A percentile compares a stretch with the other conserved stretches of the same genome.
phyloP scores from a whole-genome alignment of 1,284 basidiomycete species.

The Trichosporon asahii region DNA sequence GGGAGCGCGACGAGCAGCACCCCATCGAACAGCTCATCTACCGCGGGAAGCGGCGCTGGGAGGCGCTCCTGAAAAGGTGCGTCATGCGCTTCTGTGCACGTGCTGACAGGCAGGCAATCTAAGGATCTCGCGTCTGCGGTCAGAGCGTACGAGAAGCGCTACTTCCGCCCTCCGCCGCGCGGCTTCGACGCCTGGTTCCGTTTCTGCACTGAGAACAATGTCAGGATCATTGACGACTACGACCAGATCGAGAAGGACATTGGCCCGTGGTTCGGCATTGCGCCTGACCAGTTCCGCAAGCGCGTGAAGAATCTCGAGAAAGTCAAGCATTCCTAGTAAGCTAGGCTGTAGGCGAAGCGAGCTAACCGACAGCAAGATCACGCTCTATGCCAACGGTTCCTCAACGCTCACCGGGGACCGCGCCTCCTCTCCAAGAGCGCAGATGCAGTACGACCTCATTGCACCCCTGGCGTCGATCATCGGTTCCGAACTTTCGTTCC shows the following conservation, averaged over 20 bases:
- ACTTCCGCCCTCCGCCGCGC: conserved; percentile 51
- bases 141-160: conserved; percentile 49
- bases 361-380: conserved; percentile 28
- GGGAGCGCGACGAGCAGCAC: conserved; percentile 31
- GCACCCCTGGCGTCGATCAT: conserved; percentile 40
- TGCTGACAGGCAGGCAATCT: conserved; percentile 36
- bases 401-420: conserved; percentile 38
- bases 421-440: conserved; percentile 26
- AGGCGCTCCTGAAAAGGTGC: conserved; percentile 37
- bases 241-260: conserved; percentile 49
- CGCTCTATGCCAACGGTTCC: conserved; percentile 30
- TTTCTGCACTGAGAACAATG: conserved; percentile 43
- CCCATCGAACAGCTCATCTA: conserved; percentile 45
- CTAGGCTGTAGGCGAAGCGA: too few relatives aligned
- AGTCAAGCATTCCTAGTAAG: conserved; percentile 35
- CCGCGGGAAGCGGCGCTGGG: conserved; percentile 39
- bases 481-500: conserved; percentile 34
- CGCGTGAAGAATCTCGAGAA: conserved; percentile 54
- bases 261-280: conserved; percentile 46
- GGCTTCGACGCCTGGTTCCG: conserved; percentile 54
- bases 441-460: conserved; percentile 35
- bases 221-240: conserved; percentile 53
- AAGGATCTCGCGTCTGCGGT: conserved; percentile 50
- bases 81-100: conserved; percentile 15
- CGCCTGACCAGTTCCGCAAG: conserved; percentile 38